Base-by-base conservation (phyloP, 331 rosid species). In the Acacia concinna region DNA sequence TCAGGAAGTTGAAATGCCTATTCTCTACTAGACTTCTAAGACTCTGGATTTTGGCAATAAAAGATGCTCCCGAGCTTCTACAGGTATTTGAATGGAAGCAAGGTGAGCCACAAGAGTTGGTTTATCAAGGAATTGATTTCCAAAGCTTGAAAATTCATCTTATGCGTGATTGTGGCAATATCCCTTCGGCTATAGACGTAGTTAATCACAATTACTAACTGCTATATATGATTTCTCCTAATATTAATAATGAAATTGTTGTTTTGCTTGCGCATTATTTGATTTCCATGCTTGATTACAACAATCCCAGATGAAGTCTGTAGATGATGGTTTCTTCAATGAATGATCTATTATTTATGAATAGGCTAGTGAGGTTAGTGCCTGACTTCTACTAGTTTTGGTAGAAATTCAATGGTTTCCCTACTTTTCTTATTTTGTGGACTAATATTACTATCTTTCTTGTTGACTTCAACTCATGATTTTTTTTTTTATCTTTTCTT, bases 301-400 rank as follows among this genome's bases (percentile, higher is more conserved):
- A n/a, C 12, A 2, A 20, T 1, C 8, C 0, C 1, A 6, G 1
- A 18, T 5, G 27, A n/a, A n/a, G 12, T 4, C n/a, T n/a, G 1
- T 47, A 17, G n/a, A 14, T 47, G 6, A 47, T 15, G 7, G 0
- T 8, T 12, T 11, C 49, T 1, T 2, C 17, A 0, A 41, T 13
- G 49, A 4, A 3, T 2, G 1, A 46, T 0, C 0, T 47, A 47
- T 0, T 17, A 5, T 49, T 49, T 1, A 0, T 49, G 0, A 0
- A 0, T 52, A 28, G 60, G 60, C 28, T 52, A 0, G 0, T 0
- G 5, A n/a, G 31, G 63, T 56, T 23, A 23, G 63, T 3, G 7
- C 63, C 2, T 8, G 5, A 56, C 31, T 54, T 54, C 30, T 21
- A 11, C 12, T n/a, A 2, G 21, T 52, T 52, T 52, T 52, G 14